Percentiles rank a stretch among this genome's conserved stretches.
These are phyloP conservation scores for Hanseniaspora thailandica DNA, from an alignment of 805 yeast genomes.

Conservation along the genomic window DNA sequence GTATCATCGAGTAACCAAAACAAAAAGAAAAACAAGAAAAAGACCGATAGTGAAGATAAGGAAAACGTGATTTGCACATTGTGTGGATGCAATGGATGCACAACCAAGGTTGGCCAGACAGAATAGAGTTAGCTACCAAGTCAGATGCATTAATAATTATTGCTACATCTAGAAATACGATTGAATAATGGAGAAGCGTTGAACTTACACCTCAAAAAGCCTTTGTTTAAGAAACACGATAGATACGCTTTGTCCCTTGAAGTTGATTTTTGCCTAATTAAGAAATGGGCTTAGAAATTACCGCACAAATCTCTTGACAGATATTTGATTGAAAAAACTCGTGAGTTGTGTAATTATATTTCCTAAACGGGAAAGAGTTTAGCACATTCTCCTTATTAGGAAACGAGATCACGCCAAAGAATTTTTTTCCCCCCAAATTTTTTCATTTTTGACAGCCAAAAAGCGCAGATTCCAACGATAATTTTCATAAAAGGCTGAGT, in stretches of 20 bases:
- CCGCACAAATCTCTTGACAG: background rate
- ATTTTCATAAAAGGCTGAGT: background rate
- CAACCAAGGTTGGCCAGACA: background rate
- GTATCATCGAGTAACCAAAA: conserved; percentile 52
- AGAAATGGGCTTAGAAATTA: background rate
- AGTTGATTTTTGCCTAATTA: background rate
- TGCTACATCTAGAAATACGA: no score
- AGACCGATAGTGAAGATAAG: conserved; percentile 17
- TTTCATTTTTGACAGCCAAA: background rate
- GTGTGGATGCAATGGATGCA: conserved; percentile 76
- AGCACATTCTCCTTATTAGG: no score
- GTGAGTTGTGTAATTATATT: background rate
- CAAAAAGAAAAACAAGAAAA: conserved; percentile 20
- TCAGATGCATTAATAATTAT: no score
- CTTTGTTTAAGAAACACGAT: background rate
- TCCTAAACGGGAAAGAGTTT: background rate
- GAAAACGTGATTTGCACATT: conserved; percentile 53
- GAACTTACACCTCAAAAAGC: no score
- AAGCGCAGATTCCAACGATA: background rate
- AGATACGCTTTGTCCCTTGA: background rate
- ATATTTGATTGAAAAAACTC: background rate
- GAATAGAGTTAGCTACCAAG: no score
- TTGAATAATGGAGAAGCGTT: background rate
- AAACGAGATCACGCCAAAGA: background rate
- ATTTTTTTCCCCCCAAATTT: background rate